Conservation (phyloP, 176 grass and related monocot species). For the Poa pratensis region DNA sequence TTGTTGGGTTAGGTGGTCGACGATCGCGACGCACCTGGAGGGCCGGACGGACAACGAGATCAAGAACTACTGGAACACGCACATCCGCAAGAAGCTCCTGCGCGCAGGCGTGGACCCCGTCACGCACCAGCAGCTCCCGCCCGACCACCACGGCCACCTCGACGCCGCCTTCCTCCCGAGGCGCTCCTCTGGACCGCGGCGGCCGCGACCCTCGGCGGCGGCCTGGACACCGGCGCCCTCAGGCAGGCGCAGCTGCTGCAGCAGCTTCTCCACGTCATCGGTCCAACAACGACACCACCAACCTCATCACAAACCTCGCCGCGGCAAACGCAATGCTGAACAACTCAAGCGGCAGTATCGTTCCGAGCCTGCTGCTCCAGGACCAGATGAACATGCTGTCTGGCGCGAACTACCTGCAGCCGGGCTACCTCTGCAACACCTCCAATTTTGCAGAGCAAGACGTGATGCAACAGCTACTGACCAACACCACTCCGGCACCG, state of each 20-base stretch:
- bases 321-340: constrained; percentile 19
- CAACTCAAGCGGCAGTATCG: background rate
- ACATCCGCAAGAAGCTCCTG: constrained; percentile 73
- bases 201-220: constrained; percentile 34
- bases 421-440: background rate
- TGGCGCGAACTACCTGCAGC: constrained; percentile 2
- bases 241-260: constrained; percentile 52
- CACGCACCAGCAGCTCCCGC: constrained; percentile 56
- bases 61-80: constrained; percentile 80
- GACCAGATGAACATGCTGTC: constrained; percentile 34
- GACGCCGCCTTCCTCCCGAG: background rate
- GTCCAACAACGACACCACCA: background rate
- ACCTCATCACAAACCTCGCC: constrained; percentile 23
- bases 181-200: constrained; percentile 35
- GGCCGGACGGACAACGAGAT: constrained; percentile 77
- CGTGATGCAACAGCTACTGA: background rate
- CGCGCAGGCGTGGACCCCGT: constrained; percentile 67
- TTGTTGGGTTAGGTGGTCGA: constrained; percentile 62
- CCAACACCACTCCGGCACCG: background rate
- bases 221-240: background rate
- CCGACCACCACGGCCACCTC: background rate
- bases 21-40: constrained; percentile 64
- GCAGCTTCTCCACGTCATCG: constrained; percentile 39
- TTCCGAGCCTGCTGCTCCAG: constrained; percentile 22
- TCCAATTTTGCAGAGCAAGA: constrained; percentile 20